A percentile compares a stretch with the other conserved stretches of the same genome.
Evolutionary conservation across 371 early-diverging fungal genomes (phyloP).

Genomic region (Choanephora cucurbitarum): DNA sequence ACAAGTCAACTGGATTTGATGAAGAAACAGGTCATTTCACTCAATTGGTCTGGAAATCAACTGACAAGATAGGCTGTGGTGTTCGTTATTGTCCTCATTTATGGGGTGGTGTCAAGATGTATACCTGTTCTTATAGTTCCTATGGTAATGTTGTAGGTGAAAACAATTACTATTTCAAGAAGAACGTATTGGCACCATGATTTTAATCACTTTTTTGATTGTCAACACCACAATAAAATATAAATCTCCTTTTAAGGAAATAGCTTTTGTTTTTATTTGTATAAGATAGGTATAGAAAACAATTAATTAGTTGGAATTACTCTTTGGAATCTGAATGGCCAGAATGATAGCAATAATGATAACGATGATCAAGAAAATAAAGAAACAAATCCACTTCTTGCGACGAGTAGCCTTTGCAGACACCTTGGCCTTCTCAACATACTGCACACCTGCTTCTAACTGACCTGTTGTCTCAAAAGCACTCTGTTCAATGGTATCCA

Average conservation of each 20-base stretch:
- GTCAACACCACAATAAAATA: no score
- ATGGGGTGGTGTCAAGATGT: conserved; percentile 30
- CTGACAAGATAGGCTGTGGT: conserved; percentile 56
- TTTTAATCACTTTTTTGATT: no score
- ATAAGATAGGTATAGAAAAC: conserved; percentile 1
- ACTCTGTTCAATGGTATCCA: conserved; percentile 43
- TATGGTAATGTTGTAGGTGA: conserved; percentile 49
- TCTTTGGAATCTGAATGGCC: conserved; percentile 16
- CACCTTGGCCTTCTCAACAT: conserved; percentile 34
- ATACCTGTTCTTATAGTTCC: conserved; percentile 50
- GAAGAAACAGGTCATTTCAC: conserved; percentile 55
- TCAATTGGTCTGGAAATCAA: conserved; percentile 54
- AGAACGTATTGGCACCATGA: conserved; percentile 45
- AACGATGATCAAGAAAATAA: conserved; percentile 43
- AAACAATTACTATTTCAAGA: conserved; percentile 27
- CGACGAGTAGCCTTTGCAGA: conserved; percentile 42
- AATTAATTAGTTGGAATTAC: conserved; percentile 5
- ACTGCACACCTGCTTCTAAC: conserved; percentile 38
- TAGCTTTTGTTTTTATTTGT: no score
- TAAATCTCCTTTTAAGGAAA: no score
- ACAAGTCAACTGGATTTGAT: conserved; percentile 34
- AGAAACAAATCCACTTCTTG: conserved; percentile 56
- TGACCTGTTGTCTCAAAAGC: conserved; percentile 36
- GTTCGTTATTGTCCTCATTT: conserved; percentile 38
- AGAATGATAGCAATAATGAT: conserved; percentile 47